These are phyloP conservation scores for Acephala macrosclerotiorum DNA, from an alignment of 2,329 filamentous ascomycete genomes.

Conservation along the genomic window DNA sequence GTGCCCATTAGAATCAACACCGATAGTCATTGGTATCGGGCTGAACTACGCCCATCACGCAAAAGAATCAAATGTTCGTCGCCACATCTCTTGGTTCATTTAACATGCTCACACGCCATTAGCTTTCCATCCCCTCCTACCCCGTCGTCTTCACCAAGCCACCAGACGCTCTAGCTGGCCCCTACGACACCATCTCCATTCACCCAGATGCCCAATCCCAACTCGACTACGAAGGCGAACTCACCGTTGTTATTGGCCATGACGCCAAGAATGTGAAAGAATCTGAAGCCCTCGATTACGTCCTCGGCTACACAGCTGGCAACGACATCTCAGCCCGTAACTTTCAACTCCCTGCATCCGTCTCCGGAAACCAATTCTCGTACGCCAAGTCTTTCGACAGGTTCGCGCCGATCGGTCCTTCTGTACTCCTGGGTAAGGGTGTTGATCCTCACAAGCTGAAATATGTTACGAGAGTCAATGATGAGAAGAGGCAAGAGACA, in stretches of 20 bases:
- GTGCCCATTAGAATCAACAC: conserved; percentile 35
- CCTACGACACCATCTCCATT: conserved; percentile 49
- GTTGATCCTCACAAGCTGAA: conserved; percentile 28
- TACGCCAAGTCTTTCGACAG: conserved; percentile 55
- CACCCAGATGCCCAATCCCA: conserved; percentile 57
- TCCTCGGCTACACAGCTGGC: conserved; percentile 52
- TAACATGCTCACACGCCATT: neutral
- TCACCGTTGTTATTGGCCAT: conserved; percentile 60
- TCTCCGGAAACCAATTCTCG: conserved; percentile 51
- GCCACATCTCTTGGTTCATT: too few species aligned
- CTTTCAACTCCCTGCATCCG: conserved; percentile 42
- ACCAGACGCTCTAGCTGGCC: conserved; percentile 48
- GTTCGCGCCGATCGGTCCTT: conserved; percentile 52
- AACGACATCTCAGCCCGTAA: conserved; percentile 53
- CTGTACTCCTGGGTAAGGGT: conserved; percentile 44
- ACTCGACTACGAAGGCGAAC: conserved; percentile 70
- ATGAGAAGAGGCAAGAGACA: conserved; percentile 51
- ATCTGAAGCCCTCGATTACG: conserved; percentile 48
- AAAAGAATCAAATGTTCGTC: conserved; percentile 30
- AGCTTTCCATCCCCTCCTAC: conserved; percentile 50
- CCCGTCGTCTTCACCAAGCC: conserved; percentile 61
- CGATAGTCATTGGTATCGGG: conserved; percentile 64
- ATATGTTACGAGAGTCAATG: conserved; percentile 52
- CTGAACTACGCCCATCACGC: conserved; percentile 65
- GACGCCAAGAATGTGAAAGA: conserved; percentile 50